phyloP scores from a whole-genome alignment of 2,329 filamentous ascomycete species.

The Xylaria sp. region DNA sequence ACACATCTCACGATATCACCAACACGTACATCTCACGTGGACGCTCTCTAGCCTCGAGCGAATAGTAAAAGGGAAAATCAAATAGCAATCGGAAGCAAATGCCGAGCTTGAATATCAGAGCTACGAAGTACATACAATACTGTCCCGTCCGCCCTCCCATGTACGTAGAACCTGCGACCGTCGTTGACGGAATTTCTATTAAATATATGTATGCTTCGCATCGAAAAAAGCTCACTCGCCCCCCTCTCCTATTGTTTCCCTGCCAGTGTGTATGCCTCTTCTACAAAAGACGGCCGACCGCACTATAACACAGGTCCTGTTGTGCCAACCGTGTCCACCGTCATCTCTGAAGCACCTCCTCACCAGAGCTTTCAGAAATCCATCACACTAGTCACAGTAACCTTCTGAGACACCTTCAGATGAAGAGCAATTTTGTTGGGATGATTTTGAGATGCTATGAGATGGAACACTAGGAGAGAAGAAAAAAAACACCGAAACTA shows the following conservation, averaged over 20 bases:
- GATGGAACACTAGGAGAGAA: constrained; percentile 18
- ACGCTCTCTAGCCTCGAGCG: too few relatives aligned
- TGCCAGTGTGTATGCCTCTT: not conserved
- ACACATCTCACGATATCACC: too few relatives aligned
- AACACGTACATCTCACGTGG: too few relatives aligned
- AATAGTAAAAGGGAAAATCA: too few relatives aligned
- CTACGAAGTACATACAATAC: not conserved
- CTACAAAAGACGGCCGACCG: not conserved
- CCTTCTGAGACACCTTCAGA: constrained; percentile 14
- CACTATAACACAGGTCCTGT: constrained; percentile 1
- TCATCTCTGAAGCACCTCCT: constrained; percentile 4
- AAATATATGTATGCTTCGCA: constrained; percentile 5
- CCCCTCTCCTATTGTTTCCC: not conserved
- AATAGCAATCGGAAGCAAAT: not conserved
- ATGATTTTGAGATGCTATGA: constrained; percentile 22
- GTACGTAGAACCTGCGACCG: constrained; percentile 8
- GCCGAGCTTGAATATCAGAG: not conserved
- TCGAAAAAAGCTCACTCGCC: not conserved
- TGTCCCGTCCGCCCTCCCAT: not conserved
- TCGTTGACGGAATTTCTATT: constrained; percentile 11
- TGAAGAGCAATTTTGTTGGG: constrained; percentile 14
- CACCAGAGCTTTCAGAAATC: constrained; percentile 5
- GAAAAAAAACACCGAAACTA: constrained; percentile 10
- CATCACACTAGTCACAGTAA: constrained; percentile 8
- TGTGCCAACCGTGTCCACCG: not conserved